Conservation (phyloP, 176 grass and related monocot genomes). For the Zea luxurians region DNA sequence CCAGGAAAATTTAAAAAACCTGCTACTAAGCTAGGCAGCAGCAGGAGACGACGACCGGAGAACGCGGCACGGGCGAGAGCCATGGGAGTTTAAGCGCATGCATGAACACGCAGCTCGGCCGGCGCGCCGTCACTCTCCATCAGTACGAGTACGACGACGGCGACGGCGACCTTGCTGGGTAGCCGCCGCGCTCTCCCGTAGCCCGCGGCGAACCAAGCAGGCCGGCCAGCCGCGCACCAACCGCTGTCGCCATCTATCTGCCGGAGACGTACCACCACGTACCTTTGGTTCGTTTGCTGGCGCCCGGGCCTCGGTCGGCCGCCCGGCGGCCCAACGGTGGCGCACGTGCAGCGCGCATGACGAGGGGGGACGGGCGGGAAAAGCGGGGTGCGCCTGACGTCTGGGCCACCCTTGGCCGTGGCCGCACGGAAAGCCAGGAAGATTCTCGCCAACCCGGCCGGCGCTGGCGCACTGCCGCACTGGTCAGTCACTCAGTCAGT, state of each 20-base stretch:
- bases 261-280: neutral
- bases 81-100: no score
- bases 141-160: neutral
- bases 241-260: conserved; percentile 20
- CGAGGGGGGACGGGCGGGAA: neutral
- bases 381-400: neutral
- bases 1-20: neutral
- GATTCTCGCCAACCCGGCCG: neutral
- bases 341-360: neutral
- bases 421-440: conserved; percentile 38
- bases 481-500: conserved; percentile 14
- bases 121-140: neutral
- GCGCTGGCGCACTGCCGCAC: neutral
- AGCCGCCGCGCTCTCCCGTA: neutral
- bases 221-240: conserved; percentile 17
- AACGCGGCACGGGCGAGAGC: no score
- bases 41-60: no score
- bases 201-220: neutral
- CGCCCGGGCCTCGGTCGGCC: neutral
- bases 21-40: no score
- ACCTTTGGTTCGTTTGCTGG: neutral
- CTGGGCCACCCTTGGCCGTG: neutral
- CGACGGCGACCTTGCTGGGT: neutral
- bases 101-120: conserved; percentile 1
- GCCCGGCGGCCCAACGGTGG: neutral